These are phyloP conservation scores for Dendrobium officinale DNA, from an alignment of 106 monocot genomes.

Conservation along the genomic window DNA sequence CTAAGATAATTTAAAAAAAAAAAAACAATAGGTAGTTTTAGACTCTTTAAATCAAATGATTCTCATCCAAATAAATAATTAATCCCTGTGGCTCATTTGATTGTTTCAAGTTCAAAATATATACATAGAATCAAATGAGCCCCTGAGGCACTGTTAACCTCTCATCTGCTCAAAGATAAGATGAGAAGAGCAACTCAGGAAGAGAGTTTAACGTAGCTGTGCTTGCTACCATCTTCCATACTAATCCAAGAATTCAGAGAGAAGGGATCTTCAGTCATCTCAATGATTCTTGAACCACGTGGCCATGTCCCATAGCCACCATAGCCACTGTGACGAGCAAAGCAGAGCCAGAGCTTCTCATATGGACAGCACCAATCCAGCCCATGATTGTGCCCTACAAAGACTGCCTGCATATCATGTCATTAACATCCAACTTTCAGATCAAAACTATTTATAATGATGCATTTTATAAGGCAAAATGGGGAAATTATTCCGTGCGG, in stretches of 20 bases:
- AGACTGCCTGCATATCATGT: constrained; percentile 44
- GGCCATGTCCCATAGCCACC: constrained; percentile 85
- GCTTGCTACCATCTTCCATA: constrained; percentile 67
- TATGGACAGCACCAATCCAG: constrained; percentile 93
- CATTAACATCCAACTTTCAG: background rate
- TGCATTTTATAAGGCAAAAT: too few relatives aligned
- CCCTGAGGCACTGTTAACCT: too few relatives aligned
- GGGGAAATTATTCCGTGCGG: too few relatives aligned
- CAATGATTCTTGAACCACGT: constrained; percentile 64
- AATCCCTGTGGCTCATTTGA: too few relatives aligned
- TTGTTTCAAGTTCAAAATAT: too few relatives aligned
- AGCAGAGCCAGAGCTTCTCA: constrained; percentile 72
- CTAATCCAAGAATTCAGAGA: constrained; percentile 66
- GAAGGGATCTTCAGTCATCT: constrained; percentile 58
- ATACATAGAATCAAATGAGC: too few relatives aligned
- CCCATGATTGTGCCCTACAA: constrained; percentile 91
- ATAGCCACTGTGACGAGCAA: constrained; percentile 82
- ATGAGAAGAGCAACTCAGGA: background rate
- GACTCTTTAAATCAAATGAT: too few relatives aligned
- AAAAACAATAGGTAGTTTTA: too few relatives aligned
- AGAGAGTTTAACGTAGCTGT: constrained; percentile 21
- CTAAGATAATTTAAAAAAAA: too few relatives aligned
- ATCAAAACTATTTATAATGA: background rate
- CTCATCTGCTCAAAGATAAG: too few relatives aligned
- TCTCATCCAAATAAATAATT: too few relatives aligned